phyloP scores from a whole-genome alignment of 139 green algal species.

The Chlamydomonas eustigma region DNA sequence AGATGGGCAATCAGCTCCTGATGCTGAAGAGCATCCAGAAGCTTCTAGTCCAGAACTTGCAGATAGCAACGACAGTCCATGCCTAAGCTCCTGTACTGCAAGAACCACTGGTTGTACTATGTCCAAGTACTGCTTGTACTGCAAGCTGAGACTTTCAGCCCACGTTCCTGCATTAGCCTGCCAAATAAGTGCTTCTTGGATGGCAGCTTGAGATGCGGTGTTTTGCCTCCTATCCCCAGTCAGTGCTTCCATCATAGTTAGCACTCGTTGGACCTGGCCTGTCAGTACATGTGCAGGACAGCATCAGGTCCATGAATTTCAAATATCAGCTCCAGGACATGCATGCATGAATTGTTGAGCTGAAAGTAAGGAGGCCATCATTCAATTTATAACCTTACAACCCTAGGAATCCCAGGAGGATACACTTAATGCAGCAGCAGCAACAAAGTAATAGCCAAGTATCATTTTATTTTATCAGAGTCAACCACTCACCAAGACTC shows the following conservation, averaged over 20 bases:
- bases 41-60: constrained; percentile 14
- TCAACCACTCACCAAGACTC: constrained; percentile 27
- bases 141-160: constrained; percentile 33
- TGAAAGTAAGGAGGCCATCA: too few species aligned
- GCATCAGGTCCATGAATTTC: too few species aligned
- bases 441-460: too few species aligned
- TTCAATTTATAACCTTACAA: too few species aligned
- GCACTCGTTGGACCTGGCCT: constrained; percentile 19
- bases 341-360: too few species aligned
- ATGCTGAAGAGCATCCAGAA: constrained; percentile 12
- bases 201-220: constrained; percentile 6
- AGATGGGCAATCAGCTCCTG: neutral
- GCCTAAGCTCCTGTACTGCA: constrained; percentile 59
- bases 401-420: too few species aligned
- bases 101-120: constrained; percentile 79
- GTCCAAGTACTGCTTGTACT: constrained; percentile 76
- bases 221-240: too few species aligned
- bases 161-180: constrained; percentile 49
- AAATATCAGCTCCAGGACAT: too few species aligned
- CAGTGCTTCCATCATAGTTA: constrained; percentile 25
- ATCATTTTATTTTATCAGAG: too few species aligned
- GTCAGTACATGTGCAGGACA: too few species aligned
- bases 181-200: constrained; percentile 42
- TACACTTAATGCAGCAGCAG: too few species aligned
- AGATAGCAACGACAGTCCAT: constrained; percentile 54